phyloP scores from a whole-genome alignment of 805 yeast genomes.

The Candida glaebosa region DNA sequence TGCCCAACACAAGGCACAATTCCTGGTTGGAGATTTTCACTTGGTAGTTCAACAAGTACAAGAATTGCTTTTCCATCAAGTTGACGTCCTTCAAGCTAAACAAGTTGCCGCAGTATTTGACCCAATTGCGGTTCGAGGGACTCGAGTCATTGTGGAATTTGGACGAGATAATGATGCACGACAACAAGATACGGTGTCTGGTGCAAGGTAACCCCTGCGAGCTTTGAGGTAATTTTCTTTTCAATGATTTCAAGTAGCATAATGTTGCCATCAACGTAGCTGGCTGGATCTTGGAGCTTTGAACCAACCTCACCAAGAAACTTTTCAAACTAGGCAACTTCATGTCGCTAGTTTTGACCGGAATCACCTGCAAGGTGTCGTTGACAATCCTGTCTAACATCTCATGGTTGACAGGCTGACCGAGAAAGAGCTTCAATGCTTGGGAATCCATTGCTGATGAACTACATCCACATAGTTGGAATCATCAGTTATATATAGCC shows the following conservation, averaged over 20 bases:
- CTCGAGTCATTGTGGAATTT: conserved; percentile 76
- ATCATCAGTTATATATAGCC: neutral
- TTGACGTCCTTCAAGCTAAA: conserved; percentile 67
- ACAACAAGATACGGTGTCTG: conserved; percentile 71
- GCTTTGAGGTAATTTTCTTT: conserved; percentile 59
- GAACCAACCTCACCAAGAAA: conserved; percentile 66
- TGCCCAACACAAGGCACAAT: conserved; percentile 36
- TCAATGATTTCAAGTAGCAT: conserved; percentile 62
- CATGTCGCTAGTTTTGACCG: conserved; percentile 44
- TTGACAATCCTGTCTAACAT: conserved; percentile 70
- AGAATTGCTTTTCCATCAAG: conserved; percentile 75
- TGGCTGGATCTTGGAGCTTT: conserved; percentile 75
- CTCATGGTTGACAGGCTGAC: conserved; percentile 68
- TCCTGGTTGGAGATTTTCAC: conserved; percentile 46
- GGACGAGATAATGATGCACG: conserved; percentile 69
- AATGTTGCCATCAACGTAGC: conserved; percentile 74
- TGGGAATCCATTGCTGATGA: conserved; percentile 29
- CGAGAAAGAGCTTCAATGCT: conserved; percentile 57
- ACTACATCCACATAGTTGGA: neutral
- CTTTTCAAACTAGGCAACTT: conserved; percentile 68
- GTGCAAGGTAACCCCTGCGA: conserved; percentile 80
- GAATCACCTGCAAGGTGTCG: conserved; percentile 62
- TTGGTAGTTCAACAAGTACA: conserved; percentile 70
- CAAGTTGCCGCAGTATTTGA: conserved; percentile 71
- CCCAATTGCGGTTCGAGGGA: conserved; percentile 79